phyloP scores from a whole-genome alignment of 768 basidiomycete species.

The Phanerochaete sordida region DNA sequence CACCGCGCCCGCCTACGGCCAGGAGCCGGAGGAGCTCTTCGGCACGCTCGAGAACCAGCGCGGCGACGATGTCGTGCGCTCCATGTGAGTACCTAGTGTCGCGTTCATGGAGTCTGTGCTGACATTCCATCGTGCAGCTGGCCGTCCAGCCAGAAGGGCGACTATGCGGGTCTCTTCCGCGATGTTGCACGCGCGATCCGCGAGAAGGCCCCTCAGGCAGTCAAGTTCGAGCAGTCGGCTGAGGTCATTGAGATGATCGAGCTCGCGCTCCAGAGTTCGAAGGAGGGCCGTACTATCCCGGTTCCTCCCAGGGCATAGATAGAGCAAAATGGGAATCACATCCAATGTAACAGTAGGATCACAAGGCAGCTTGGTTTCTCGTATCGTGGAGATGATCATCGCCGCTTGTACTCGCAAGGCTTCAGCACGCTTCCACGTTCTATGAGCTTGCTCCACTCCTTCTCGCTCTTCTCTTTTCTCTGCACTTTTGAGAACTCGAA shows the following conservation, averaged over 20 bases:
- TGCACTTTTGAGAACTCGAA: conserved; percentile 74
- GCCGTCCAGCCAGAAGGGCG: conserved; percentile 57
- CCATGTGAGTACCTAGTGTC: conserved; percentile 28
- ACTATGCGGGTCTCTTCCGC: conserved; percentile 58
- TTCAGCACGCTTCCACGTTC: conserved; percentile 60
- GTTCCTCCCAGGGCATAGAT: conserved; percentile 23
- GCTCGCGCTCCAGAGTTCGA: conserved; percentile 63
- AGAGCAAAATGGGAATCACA: background rate
- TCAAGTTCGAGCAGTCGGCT: conserved; percentile 75
- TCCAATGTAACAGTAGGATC: background rate
- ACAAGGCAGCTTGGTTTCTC: background rate
- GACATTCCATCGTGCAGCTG: conserved; percentile 40
- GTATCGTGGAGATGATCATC: conserved; percentile 38
- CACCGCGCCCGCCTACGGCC: conserved; percentile 46
- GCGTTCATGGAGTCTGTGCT: conserved; percentile 11
- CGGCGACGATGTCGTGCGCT: conserved; percentile 37
- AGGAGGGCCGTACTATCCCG: conserved; percentile 48
- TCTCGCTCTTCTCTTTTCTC: conserved; percentile 42
- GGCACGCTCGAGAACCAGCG: conserved; percentile 58
- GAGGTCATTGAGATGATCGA: conserved; percentile 76
- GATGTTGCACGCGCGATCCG: conserved; percentile 65
- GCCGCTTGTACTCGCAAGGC: conserved; percentile 90
- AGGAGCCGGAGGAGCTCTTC: conserved; percentile 60
- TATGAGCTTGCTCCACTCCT: conserved; percentile 58
- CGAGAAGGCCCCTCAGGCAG: conserved; percentile 45